These are phyloP conservation scores for Penicillium sclerotiorum DNA, from an alignment of 2,329 filamentous ascomycete genomes.

Conservation along the genomic window DNA sequence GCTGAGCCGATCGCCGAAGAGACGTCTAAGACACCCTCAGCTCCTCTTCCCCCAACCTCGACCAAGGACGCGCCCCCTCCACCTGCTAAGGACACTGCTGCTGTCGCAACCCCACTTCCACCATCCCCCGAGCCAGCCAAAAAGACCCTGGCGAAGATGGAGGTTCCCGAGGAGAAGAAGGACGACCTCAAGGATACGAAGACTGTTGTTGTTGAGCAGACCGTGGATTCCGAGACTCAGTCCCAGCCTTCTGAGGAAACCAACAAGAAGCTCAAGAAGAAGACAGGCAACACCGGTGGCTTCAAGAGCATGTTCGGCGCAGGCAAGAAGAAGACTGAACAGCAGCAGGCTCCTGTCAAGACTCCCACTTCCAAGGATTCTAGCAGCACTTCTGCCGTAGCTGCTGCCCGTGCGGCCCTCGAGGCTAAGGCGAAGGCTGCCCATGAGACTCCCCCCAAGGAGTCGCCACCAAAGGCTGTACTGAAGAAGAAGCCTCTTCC, in stretches of 20 bases:
- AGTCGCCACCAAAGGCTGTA: constrained; percentile 26
- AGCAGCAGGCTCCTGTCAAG: constrained; percentile 36
- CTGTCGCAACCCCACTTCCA: constrained; percentile 23
- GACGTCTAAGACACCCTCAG: constrained; percentile 25
- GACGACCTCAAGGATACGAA: constrained; percentile 21
- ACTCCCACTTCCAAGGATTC: constrained; percentile 32
- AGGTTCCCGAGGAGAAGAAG: constrained; percentile 22
- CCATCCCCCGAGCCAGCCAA: constrained; percentile 29
- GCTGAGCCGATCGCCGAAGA: constrained; percentile 35
- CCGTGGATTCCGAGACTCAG: constrained; percentile 35
- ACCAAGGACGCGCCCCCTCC: constrained; percentile 34
- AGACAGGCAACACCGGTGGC: constrained; percentile 41
- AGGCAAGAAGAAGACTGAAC: constrained; percentile 42
- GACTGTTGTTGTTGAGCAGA: constrained; percentile 23
- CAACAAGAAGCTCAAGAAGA: constrained; percentile 49
- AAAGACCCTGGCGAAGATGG: constrained; percentile 18
- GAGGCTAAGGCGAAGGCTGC: constrained; percentile 41
- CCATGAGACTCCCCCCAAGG: constrained; percentile 26
- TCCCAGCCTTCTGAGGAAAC: constrained; percentile 35
- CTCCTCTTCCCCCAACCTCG: constrained; percentile 28
- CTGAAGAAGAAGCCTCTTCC: constrained; percentile 41
- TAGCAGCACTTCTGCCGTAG: constrained; percentile 31
- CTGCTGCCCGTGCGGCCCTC: constrained; percentile 46
- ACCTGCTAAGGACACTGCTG: constrained; percentile 34
- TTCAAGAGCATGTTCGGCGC: constrained; percentile 49